phyloP scores from a whole-genome alignment of 106 monocot species.

The Agapanthus africanus region DNA sequence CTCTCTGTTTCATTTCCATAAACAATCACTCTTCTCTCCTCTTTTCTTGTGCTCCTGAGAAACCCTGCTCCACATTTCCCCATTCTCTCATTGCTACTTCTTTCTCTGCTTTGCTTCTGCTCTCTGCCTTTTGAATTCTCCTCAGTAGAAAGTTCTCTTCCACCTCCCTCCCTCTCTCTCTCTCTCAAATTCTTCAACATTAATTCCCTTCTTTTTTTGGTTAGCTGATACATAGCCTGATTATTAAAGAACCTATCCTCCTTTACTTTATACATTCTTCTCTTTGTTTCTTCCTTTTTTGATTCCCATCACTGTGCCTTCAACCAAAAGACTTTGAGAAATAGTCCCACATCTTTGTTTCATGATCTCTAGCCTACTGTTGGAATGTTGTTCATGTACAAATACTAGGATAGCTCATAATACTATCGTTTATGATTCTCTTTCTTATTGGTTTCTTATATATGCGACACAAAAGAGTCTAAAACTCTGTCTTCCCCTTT shows the following conservation, averaged over 20 bases:
- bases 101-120: neutral
- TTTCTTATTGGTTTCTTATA: too few species aligned
- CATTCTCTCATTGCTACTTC: neutral
- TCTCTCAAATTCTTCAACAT: slow-evolving; percentile 1
- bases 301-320: neutral
- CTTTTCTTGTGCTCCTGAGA: slow-evolving; percentile 4
- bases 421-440: too few species aligned
- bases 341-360: too few species aligned
- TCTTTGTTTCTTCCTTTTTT: slow-evolving; percentile 1
- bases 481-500: too few species aligned
- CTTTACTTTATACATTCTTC: slow-evolving; percentile 11
- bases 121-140: neutral
- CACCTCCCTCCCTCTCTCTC: neutral
- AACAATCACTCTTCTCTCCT: neutral
- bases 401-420: too few species aligned
- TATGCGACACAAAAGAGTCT: too few species aligned
- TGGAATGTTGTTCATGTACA: neutral
- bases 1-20: neutral
- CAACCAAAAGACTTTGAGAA: neutral
- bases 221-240: neutral
- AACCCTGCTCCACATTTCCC: neutral
- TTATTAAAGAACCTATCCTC: slow-evolving; percentile 3
- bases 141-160: slow-evolving; percentile 12
- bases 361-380: neutral
- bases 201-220: slow-evolving; percentile 13